Conservation (phyloP, 2,329 filamentous ascomycete genomes). For the Phaeosphaeriaceae sp. region DNA sequence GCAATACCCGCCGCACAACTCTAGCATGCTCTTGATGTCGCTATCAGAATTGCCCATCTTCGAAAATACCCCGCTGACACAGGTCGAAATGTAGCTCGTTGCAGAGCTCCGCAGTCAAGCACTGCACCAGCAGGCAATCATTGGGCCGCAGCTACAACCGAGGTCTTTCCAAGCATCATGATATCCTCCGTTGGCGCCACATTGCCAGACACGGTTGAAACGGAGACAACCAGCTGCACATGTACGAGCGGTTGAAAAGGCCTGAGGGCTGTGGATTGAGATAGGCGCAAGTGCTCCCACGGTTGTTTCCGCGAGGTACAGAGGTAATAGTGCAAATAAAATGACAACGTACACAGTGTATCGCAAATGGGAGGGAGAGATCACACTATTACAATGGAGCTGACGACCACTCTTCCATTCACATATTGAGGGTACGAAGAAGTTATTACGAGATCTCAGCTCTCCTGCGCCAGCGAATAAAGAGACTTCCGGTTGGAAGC, state of each 20-base stretch:
- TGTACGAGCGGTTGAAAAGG: conserved; percentile 4
- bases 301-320: background rate
- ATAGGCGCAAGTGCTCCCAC: conserved; percentile 6
- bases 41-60: conserved; percentile 1
- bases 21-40: conserved; percentile 11
- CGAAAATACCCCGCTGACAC: background rate
- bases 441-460: background rate
- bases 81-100: conserved; percentile 7
- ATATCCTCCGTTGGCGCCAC: conserved; percentile 3
- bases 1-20: conserved; percentile 10
- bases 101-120: background rate
- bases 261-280: conserved; percentile 1
- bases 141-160: conserved; percentile 6
- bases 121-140: conserved; percentile 9
- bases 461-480: background rate
- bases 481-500: background rate
- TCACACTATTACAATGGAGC: background rate
- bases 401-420: background rate
- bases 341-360: background rate
- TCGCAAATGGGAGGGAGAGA: background rate
- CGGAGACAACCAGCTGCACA: conserved; percentile 7
- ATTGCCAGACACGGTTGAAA: conserved; percentile 1
- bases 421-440: background rate
- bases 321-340: background rate
- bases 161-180: conserved; percentile 4